A percentile compares a stretch with the other conserved stretches of the same genome.
Evolutionary conservation across 2,329 filamentous ascomycete genomes (phyloP).

Genomic region (Leptographium galeiforme): DNA sequence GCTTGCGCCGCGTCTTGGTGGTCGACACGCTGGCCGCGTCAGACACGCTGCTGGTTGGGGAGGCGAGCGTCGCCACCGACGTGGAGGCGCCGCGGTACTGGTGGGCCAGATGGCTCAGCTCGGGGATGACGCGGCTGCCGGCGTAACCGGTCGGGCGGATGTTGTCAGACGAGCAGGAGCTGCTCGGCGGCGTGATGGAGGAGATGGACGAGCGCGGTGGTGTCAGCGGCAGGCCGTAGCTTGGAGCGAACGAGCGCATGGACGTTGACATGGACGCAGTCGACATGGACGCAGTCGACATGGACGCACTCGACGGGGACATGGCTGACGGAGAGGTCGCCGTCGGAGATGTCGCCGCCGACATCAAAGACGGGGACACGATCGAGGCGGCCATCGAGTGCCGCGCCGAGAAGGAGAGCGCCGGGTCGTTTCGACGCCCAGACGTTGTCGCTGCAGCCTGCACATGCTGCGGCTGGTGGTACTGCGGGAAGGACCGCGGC

Average conservation of each 20-base stretch:
- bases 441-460: background rate
- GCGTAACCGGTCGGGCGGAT: background rate
- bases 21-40: conserved; percentile 6
- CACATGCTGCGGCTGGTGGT: conserved; percentile 3
- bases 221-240: background rate
- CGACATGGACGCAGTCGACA: background rate
- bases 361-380: background rate
- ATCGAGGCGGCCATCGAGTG: conserved; percentile 3
- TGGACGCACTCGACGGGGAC: background rate
- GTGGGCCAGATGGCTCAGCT: conserved; percentile 21
- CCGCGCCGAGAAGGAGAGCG: background rate
- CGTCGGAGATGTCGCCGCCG: background rate
- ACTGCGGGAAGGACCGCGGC: conserved; percentile 4
- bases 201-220: conserved; percentile 4
- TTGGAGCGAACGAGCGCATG: conserved; percentile 1
- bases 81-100: conserved; percentile 6
- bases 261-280: background rate
- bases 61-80: conserved; percentile 9
- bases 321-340: background rate
- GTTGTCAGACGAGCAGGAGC: background rate
- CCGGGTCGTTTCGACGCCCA: background rate
- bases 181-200: conserved; percentile 1
- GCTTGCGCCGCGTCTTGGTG: conserved; percentile 26
- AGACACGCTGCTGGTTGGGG: conserved; percentile 5
- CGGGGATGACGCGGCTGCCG: conserved; percentile 16